Evolutionary conservation across 2,329 filamentous ascomycete genomes (phyloP).

Genomic region (Exophiala spinifera): DNA sequence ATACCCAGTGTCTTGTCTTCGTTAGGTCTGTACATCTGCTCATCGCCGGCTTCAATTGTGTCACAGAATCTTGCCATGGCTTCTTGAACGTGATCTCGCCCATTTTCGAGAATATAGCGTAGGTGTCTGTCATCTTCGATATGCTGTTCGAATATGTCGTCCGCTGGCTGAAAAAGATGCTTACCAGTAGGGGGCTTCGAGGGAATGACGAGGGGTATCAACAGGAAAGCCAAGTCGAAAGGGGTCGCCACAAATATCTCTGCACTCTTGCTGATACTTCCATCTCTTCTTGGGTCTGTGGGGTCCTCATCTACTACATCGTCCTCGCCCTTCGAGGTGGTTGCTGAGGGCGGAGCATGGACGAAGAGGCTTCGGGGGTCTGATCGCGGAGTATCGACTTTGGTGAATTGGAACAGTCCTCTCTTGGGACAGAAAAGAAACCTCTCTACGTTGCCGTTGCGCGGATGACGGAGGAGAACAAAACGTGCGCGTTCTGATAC

Average conservation of each 20-base stretch:
- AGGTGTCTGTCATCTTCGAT: slow-evolving; percentile 42
- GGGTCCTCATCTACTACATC: slow-evolving; percentile 2
- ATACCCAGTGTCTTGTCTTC: slow-evolving; percentile 65
- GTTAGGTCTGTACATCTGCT: slow-evolving; percentile 79
- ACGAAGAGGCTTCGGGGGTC: slow-evolving; percentile 56
- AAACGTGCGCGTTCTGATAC: slow-evolving; percentile 54
- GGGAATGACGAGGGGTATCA: slow-evolving; percentile 67
- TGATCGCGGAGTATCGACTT: slow-evolving; percentile 50
- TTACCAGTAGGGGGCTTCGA: slow-evolving; percentile 41
- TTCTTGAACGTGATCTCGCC: slow-evolving; percentile 52
- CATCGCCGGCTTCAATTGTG: slow-evolving; percentile 75
- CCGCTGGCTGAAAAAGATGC: slow-evolving; percentile 47
- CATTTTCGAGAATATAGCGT: slow-evolving; percentile 40
- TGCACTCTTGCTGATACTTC: slow-evolving; percentile 62
- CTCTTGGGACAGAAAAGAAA: slow-evolving; percentile 59
- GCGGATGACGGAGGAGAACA: slow-evolving; percentile 55
- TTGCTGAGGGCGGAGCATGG: slow-evolving; percentile 27
- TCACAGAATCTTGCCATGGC: slow-evolving; percentile 74
- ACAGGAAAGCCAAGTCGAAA: slow-evolving; percentile 78
- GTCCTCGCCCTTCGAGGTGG: slow-evolving; percentile 20
- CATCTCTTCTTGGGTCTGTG: slow-evolving; percentile 30
- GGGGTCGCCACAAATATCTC: slow-evolving; percentile 81
- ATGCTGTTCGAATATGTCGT: slow-evolving; percentile 49
- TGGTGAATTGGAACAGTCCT: slow-evolving; percentile 62
- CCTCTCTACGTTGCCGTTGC: slow-evolving; percentile 45